These are phyloP conservation scores for Opeltia flavorubescens DNA, from an alignment of 495 filamentous ascomycete species.

Conservation along the genomic window DNA sequence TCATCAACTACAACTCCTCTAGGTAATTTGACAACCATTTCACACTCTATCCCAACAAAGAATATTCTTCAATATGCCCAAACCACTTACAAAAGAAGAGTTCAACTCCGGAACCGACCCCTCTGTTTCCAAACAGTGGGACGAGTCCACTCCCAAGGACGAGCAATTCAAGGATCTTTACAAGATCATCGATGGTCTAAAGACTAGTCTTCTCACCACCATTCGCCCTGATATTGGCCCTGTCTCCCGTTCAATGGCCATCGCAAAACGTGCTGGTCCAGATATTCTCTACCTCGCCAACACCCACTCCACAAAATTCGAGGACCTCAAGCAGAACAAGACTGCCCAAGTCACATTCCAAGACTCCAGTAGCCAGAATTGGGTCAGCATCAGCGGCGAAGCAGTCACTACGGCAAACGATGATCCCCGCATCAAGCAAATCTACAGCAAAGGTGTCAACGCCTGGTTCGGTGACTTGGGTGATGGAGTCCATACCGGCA, in stretches of 20 bases:
- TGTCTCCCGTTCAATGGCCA: slow-evolving; percentile 28
- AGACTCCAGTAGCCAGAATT: slow-evolving; percentile 24
- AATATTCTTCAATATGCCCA: slow-evolving; percentile 14
- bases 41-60: no score
- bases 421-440: slow-evolving; percentile 29
- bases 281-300: slow-evolving; percentile 34
- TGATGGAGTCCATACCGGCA: slow-evolving; percentile 27
- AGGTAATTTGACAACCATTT: no score
- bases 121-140: slow-evolving; percentile 22
- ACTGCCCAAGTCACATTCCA: slow-evolving; percentile 27
- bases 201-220: slow-evolving; percentile 21
- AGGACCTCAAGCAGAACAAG: slow-evolving; percentile 21
- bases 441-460: slow-evolving; percentile 18
- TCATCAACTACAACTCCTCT: background rate
- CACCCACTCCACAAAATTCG: slow-evolving; percentile 27
- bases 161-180: slow-evolving; percentile 23
- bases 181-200: slow-evolving; percentile 19
- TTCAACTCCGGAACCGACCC: slow-evolving; percentile 22
- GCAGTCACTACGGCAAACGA: slow-evolving; percentile 16
- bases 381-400: slow-evolving; percentile 24
- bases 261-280: slow-evolving; percentile 27
- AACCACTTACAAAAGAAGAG: slow-evolving; percentile 16
- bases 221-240: slow-evolving; percentile 20
- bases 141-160: slow-evolving; percentile 18
- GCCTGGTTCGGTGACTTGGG: slow-evolving; percentile 34